Evolutionary conservation across 768 basidiomycete genomes (phyloP), one percentile per base, ranked within the genome.

Genomic region (Lenzites betulinus): DNA sequence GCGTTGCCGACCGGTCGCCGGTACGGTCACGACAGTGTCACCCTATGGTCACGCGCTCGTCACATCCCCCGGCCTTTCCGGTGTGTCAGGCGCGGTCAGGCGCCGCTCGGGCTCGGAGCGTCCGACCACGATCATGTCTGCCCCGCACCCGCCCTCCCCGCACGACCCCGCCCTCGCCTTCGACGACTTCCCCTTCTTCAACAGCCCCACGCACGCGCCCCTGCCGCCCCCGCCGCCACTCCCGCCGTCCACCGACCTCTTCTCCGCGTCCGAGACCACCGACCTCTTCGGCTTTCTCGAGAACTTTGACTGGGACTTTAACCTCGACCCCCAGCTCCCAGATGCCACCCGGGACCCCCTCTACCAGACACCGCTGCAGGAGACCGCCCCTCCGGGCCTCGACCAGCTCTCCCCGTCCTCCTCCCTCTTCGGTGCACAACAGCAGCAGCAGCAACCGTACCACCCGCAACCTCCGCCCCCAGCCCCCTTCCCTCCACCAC

Each of bases 211-310:
- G 23, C 78, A 73, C 48, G 58, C 58, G 50, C 46, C 53, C 50
- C 59, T 88, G n/a, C 84, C 87, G 0, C 77, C 81, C 13, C 83
- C 85, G 0, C 81, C 83, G 0, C 83, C 88, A 0, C 71, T 90
- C 0, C 88, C 89, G 0, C 76, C 89, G 0, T 89, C 90, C 7
- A 85, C 88, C 25, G 89, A 89, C 70, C 85, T 93, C 64, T 90
- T 93, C 73, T 89, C 90, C 9, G 79, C 84, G 0, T 81, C 86
- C 62, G 92, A 93, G 74, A 89, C 89, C 6, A 88, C 86, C 0
- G 86, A 91, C 73, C 78, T 93, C 54, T 80, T 92, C 61, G 87
- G 88, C 57, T 93, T 93, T 71, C 83, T 93, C 71, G 90, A 93
- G 74, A 87, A 86, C 73, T 90, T 92, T 68, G 81, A 78, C 67